phyloP scores from a whole-genome alignment of 2,329 filamentous ascomycete genomes.

The Rutstroemia sp. region DNA sequence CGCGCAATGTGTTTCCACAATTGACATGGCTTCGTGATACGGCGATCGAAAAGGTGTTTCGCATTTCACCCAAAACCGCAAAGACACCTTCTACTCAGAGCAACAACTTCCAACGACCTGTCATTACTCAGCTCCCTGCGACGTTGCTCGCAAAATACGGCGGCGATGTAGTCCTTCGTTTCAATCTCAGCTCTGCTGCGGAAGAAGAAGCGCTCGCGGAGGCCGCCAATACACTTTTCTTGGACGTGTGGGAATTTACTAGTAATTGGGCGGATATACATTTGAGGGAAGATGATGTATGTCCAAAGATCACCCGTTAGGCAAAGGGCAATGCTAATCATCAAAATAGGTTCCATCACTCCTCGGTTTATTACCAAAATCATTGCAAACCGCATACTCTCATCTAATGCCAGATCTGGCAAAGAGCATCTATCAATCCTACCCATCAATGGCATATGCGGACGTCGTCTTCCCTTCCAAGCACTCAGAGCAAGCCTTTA shows the following conservation, averaged over 20 bases:
- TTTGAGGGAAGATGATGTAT: slow-evolving; percentile 65
- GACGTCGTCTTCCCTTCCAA: slow-evolving; percentile 17
- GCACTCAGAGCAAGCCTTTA: slow-evolving; percentile 25
- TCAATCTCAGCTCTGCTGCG: slow-evolving; percentile 63
- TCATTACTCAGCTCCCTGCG: slow-evolving; percentile 28
- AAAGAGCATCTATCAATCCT: slow-evolving; percentile 68
- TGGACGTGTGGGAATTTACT: slow-evolving; percentile 88
- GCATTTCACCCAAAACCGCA: slow-evolving; percentile 28
- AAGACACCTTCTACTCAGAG: slow-evolving; percentile 15
- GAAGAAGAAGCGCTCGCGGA: slow-evolving; percentile 67
- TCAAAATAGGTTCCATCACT: slow-evolving; percentile 55
- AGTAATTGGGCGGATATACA: slow-evolving; percentile 79
- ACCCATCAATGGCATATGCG: slow-evolving; percentile 36
- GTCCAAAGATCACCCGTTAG: slow-evolving; percentile 20
- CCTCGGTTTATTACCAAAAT: slow-evolving; percentile 67
- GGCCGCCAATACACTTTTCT: slow-evolving; percentile 65
- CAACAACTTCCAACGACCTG: slow-evolving; percentile 9
- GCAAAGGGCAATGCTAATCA: slow-evolving; percentile 10
- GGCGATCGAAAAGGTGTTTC: slow-evolving; percentile 43
- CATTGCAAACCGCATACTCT: slow-evolving; percentile 63
- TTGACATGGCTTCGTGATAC: slow-evolving; percentile 44
- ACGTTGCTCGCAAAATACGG: slow-evolving; percentile 49
- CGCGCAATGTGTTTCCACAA: slow-evolving; percentile 36
- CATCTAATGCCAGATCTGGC: slow-evolving; percentile 76
- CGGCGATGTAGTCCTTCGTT: slow-evolving; percentile 81